phyloP scores from a whole-genome alignment of 2,329 filamentous ascomycete genomes.

The Emmonsiellopsis sp. region DNA sequence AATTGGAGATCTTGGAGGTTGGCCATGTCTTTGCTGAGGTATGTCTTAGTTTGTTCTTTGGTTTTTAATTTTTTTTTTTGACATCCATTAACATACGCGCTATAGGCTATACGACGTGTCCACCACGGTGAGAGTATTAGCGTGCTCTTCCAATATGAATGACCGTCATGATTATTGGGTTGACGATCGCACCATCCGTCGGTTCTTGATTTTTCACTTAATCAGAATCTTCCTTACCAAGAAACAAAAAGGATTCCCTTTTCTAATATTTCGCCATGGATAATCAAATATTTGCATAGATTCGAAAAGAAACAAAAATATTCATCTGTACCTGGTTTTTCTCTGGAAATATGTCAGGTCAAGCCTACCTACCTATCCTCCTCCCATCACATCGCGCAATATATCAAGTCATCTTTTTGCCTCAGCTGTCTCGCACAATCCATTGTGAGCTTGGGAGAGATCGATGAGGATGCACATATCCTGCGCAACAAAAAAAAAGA shows the following conservation, averaged over 20 bases:
- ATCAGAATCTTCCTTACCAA: neutral
- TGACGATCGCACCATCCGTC: neutral
- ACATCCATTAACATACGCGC: neutral
- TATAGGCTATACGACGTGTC: conserved; percentile 74
- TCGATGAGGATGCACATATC: neutral
- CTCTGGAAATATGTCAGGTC: neutral
- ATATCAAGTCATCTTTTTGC: neutral
- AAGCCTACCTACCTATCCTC: neutral
- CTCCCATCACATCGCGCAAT: neutral
- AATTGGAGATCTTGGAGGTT: conserved; percentile 86
- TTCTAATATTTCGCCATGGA: neutral
- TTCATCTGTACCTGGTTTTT: neutral
- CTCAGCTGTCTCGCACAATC: neutral
- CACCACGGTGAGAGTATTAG: conserved; percentile 98
- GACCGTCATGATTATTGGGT: conserved; percentile 10
- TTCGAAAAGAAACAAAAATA: too few species aligned
- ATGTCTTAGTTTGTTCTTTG: conserved; percentile 15
- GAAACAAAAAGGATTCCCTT: neutral
- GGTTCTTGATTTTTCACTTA: neutral
- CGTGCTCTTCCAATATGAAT: conserved; percentile 82
- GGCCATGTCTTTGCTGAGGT: conserved; percentile 84
- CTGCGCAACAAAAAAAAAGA: neutral
- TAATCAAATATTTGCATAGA: neutral
- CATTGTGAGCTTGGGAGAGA: neutral
- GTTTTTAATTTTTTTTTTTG: neutral